These are phyloP conservation scores for Daldinia grandis DNA, from an alignment of 495 filamentous ascomycete genomes.

Conservation along the genomic window DNA sequence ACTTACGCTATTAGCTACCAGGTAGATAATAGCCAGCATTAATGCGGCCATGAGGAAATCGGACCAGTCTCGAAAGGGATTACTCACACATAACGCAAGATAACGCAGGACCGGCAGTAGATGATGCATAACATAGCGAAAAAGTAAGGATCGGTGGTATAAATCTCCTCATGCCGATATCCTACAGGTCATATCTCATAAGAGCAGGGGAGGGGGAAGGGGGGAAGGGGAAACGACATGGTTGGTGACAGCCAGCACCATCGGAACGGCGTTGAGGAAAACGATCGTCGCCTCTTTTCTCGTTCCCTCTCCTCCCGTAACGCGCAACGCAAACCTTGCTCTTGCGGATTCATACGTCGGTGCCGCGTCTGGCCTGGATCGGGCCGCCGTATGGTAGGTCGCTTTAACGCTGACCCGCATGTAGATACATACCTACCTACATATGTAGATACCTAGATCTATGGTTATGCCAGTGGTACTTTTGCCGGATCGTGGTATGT, in stretches of 20 bases:
- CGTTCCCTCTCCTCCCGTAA: not conserved
- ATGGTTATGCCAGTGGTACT: not conserved
- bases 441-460: too few relatives aligned
- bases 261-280: conserved; percentile 11
- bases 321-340: conserved; percentile 2
- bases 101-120: conserved; percentile 23
- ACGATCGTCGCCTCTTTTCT: conserved; percentile 1
- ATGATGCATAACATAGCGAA: conserved; percentile 23
- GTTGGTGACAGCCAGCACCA: conserved; percentile 6
- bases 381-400: conserved; percentile 16
- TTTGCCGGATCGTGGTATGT: not conserved
- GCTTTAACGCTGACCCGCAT: conserved; percentile 23
- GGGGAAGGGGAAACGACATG: not conserved
- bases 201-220: conserved; percentile 12
- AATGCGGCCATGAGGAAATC: not conserved
- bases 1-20: too few relatives aligned
- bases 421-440: too few relatives aligned
- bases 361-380: not conserved
- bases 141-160: conserved; percentile 16
- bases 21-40: not conserved
- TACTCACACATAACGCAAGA: conserved; percentile 21
- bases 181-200: conserved; percentile 39
- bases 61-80: not conserved
- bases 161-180: conserved; percentile 25
- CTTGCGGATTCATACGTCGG: conserved; percentile 15